A percentile compares a stretch with the other conserved stretches of the same genome.
Conservation (phyloP, 1,284 basidiomycete genomes). For the Gymnopus androsaceus region DNA sequence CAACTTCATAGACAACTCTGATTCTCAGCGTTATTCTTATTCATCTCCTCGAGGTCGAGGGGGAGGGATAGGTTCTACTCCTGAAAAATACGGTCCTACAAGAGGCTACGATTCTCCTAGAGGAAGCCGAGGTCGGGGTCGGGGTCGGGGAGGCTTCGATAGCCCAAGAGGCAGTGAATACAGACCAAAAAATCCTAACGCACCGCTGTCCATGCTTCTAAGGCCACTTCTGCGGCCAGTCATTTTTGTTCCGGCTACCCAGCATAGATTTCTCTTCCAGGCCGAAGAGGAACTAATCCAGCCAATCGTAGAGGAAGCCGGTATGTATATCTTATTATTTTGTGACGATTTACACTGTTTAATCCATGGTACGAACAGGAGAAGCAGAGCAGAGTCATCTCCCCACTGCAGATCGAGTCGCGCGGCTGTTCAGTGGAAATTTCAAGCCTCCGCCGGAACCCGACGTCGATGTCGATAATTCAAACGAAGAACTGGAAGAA, state of each 20-base stretch:
- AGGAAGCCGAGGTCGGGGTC: conserved; percentile 24
- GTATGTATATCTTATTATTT: conserved; percentile 36
- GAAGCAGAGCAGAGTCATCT: conserved; percentile 53
- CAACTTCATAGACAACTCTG: background rate
- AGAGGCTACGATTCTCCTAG: conserved; percentile 1
- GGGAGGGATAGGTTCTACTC: conserved; percentile 13
- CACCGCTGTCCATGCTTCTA: conserved; percentile 57
- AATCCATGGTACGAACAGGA: conserved; percentile 30
- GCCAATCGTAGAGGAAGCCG: conserved; percentile 51
- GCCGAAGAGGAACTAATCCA: conserved; percentile 68
- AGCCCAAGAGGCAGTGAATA: background rate
- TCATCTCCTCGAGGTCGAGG: conserved; percentile 23
- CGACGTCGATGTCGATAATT: conserved; percentile 30
- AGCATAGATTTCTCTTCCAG: conserved; percentile 57
- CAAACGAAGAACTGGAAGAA: conserved; percentile 51
- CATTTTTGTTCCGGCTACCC: conserved; percentile 62
- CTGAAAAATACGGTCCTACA: background rate
- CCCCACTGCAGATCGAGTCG: conserved; percentile 65
- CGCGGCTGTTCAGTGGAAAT: conserved; percentile 55
- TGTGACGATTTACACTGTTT: background rate
- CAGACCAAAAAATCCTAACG: conserved; percentile 24
- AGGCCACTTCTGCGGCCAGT: conserved; percentile 66
- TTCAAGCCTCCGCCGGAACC: conserved; percentile 27
- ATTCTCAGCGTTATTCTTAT: conserved; percentile 3
- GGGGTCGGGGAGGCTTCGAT: conserved; percentile 14